Percentiles rank a stretch among this genome's conserved stretches.
Evolutionary conservation across 139 green algal genomes (phyloP).

Genomic region (Astrephomene gubernaculifera): DNA sequence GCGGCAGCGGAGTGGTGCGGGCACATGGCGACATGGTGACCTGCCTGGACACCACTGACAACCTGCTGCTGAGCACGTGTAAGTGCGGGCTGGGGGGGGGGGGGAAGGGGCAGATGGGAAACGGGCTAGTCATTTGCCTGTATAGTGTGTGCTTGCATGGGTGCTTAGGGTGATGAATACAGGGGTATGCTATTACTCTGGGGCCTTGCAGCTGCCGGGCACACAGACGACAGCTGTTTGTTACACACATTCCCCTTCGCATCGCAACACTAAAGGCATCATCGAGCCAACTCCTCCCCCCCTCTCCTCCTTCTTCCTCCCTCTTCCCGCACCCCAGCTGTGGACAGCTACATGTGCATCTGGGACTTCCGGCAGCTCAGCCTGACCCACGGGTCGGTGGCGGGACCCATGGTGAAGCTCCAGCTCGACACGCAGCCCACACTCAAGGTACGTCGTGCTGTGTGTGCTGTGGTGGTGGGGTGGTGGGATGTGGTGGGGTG

Average conservation of each 20-base stretch:
- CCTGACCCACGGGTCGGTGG: background rate
- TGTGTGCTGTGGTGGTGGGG: too few relatives aligned
- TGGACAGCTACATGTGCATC: constrained; percentile 31
- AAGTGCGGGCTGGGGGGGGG: constrained; percentile 1
- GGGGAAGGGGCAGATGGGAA: background rate
- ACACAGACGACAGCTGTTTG: too few relatives aligned
- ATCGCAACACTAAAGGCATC: too few relatives aligned
- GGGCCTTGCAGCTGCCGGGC: too few relatives aligned
- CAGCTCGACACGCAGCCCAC: constrained; percentile 26
- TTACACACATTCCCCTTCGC: too few relatives aligned
- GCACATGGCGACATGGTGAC: constrained; percentile 62
- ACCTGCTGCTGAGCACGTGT: constrained; percentile 40
- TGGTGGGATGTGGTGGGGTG: too few relatives aligned
- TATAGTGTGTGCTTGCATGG: too few relatives aligned
- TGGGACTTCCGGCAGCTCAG: constrained; percentile 47
- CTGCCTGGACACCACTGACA: constrained; percentile 49
- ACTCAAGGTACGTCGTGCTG: constrained; percentile 30
- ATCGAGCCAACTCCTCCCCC: too few relatives aligned
- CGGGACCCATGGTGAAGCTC: background rate
- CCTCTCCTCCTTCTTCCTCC: too few relatives aligned
- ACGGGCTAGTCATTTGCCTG: too few relatives aligned
- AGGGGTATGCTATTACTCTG: too few relatives aligned
- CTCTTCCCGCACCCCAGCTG: background rate
- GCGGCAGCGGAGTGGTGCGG: background rate
- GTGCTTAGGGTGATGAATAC: too few relatives aligned